Percentiles rank a stretch among this genome's conserved stretches.
Conservation (phyloP, 441 rosid species). For the Erysimum cheiri region DNA sequence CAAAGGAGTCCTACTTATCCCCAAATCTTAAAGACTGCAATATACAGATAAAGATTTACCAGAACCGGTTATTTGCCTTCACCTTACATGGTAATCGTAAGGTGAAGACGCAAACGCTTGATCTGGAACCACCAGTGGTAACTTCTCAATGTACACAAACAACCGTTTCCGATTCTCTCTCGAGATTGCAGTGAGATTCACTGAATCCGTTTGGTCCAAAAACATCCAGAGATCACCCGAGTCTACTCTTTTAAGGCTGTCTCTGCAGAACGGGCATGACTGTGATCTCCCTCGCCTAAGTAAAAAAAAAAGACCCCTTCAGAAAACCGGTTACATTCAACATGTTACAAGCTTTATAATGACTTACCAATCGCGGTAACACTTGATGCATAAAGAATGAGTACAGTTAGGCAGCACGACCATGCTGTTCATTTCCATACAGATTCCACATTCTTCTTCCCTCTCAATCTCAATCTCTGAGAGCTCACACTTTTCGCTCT, state of each 20-base stretch:
- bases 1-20: constrained; percentile 7
- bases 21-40: background rate
- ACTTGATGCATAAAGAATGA: constrained; percentile 80
- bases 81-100: constrained; percentile 56
- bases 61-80: constrained; percentile 36
- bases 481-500: constrained; percentile 49
- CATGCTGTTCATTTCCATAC: constrained; percentile 73
- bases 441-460: constrained; percentile 93
- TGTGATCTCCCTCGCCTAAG: constrained; percentile 78
- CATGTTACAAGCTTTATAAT: background rate
- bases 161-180: constrained; percentile 70
- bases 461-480: constrained; percentile 66
- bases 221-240: constrained; percentile 86
- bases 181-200: constrained; percentile 53
- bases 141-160: constrained; percentile 67
- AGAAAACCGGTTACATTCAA: background rate
- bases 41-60: constrained; percentile 29
- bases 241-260: constrained; percentile 70
- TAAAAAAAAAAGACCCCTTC: constrained; percentile 14
- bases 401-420: constrained; percentile 82
- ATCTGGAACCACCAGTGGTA: constrained; percentile 80
- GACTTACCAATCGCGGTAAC: constrained; percentile 80
- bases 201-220: constrained; percentile 54
- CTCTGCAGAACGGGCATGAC: constrained; percentile 92
- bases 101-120: constrained; percentile 48